Evolutionary conservation across 2,329 filamentous ascomycete species (phyloP), one percentile per base, ranked within the genome.

Genomic region (Aspergillus jensenii): DNA sequence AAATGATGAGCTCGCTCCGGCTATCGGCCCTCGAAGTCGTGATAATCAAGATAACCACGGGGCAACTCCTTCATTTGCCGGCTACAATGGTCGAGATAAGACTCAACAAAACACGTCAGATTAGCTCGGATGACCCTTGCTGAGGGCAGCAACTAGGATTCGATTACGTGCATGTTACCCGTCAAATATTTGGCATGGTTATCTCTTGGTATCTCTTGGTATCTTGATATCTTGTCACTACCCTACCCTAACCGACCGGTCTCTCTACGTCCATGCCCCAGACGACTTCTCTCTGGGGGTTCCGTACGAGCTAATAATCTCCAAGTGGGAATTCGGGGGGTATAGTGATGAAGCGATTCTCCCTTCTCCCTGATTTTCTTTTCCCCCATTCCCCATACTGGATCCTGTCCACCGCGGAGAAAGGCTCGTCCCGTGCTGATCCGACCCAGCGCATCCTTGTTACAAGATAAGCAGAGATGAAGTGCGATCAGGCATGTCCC

Each of bases 31-130:
- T 21, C 35, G 14, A 58, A 39, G 55, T 23, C 50, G 51, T 58
- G 56, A 58, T 55, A 46, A 41, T 55, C 31, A 31, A 53, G 55
- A 58, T 58, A 58, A 54, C 49, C 55, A 50, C 33, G 23, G 51
- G 25, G 40, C 19, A 5, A 40, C 23, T 25, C 45, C 33, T 47
- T 58, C 54, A 55, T 58, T 55, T 54, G 51, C 56, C 40, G 51
- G 23, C 39, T 23, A 40, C 17, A 23, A 17, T 41, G 25, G 25
- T 55, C 27, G 40, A 58, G 56, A 58, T 58, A 58, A 58, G 56
- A 46, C 45, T 25, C 33, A 19, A 17, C 33, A 43, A 37, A 31
- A 55, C 51, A 55, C 56, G 56, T 58, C 56, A 58, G 56, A 40
- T 14, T 41, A 25, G 35, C 6, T 21, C 45, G 35, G n/a, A 17